Evolutionary conservation across 305 asterid genomes (phyloP).

Genomic region (Rubia peregrina): DNA sequence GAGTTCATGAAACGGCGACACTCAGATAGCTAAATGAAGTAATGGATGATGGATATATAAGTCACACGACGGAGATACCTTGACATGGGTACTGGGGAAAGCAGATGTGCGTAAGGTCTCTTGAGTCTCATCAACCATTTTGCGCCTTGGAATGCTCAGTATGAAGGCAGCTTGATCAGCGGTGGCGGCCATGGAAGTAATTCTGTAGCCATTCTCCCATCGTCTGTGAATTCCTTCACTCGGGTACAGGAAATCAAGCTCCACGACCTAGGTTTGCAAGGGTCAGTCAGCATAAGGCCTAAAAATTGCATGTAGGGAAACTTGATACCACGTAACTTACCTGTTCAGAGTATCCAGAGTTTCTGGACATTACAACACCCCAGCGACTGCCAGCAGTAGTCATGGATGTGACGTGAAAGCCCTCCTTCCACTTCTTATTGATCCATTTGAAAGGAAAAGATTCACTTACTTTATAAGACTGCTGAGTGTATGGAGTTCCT

Average conservation of each 20-base stretch:
- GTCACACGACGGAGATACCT: slow-evolving; percentile 16
- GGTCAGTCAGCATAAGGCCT: not conserved
- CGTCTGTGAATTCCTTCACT: slow-evolving; percentile 37
- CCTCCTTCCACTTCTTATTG: slow-evolving; percentile 38
- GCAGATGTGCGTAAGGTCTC: slow-evolving; percentile 34
- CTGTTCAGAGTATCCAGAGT: slow-evolving; percentile 32
- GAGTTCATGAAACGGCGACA: not conserved
- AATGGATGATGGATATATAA: not conserved
- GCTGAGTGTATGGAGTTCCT: slow-evolving; percentile 36
- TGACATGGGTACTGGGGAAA: slow-evolving; percentile 33
- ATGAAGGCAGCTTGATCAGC: slow-evolving; percentile 35
- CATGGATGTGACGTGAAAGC: slow-evolving; percentile 35
- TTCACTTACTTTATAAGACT: slow-evolving; percentile 34
- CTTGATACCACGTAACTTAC: slow-evolving; percentile 4
- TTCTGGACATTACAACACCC: slow-evolving; percentile 36
- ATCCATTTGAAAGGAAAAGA: slow-evolving; percentile 38
- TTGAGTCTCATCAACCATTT: slow-evolving; percentile 31
- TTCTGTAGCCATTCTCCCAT: slow-evolving; percentile 35
- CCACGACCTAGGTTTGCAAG: slow-evolving; percentile 25
- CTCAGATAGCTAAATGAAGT: not conserved
- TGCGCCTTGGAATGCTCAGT: slow-evolving; percentile 27
- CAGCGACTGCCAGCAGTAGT: slow-evolving; percentile 37
- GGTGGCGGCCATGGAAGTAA: slow-evolving; percentile 37
- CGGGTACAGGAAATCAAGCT: slow-evolving; percentile 36
- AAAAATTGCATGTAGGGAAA: not conserved